These are phyloP conservation scores for Jaminaea rosea DNA, from an alignment of 1,284 basidiomycete species.

Conservation along the genomic window DNA sequence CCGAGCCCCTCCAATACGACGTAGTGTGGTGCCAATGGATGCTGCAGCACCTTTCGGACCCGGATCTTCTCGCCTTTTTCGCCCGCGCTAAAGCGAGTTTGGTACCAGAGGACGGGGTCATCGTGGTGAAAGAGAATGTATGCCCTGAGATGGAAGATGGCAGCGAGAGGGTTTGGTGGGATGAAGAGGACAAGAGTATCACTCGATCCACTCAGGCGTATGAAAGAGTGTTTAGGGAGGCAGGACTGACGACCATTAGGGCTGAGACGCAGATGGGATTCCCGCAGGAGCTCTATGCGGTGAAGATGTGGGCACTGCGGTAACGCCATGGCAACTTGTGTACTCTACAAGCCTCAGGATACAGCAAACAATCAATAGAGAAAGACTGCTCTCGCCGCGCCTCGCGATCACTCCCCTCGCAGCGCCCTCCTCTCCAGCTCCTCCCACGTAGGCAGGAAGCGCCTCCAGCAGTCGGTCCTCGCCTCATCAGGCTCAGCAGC, in stretches of 20 bases:
- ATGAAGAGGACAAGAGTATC: conserved; percentile 44
- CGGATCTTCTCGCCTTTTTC: conserved; percentile 38
- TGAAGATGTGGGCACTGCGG: conserved; percentile 31
- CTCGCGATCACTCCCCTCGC: too few relatives aligned
- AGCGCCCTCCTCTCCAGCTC: background rate
- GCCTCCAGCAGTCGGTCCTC: background rate
- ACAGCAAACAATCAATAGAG: too few relatives aligned
- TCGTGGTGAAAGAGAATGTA: conserved; percentile 45
- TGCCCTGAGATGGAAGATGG: conserved; percentile 39
- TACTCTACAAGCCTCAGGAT: too few relatives aligned
- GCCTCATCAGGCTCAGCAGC: background rate
- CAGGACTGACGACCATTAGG: conserved; percentile 34
- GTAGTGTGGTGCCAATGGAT: conserved; percentile 45
- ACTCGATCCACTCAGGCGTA: conserved; percentile 39
- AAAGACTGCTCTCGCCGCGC: too few relatives aligned
- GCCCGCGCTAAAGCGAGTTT: conserved; percentile 26
- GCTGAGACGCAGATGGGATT: conserved; percentile 38
- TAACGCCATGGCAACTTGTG: background rate
- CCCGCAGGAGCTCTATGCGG: conserved; percentile 42
- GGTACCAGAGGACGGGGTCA: conserved; percentile 20
- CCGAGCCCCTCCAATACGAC: conserved; percentile 31
- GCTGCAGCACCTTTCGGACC: conserved; percentile 43
- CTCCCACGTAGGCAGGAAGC: background rate
- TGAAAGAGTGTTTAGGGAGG: conserved; percentile 39
- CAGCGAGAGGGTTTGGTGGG: conserved; percentile 38